Conservation (phyloP, 768 basidiomycete species). For the Boletus coccyginus region DNA sequence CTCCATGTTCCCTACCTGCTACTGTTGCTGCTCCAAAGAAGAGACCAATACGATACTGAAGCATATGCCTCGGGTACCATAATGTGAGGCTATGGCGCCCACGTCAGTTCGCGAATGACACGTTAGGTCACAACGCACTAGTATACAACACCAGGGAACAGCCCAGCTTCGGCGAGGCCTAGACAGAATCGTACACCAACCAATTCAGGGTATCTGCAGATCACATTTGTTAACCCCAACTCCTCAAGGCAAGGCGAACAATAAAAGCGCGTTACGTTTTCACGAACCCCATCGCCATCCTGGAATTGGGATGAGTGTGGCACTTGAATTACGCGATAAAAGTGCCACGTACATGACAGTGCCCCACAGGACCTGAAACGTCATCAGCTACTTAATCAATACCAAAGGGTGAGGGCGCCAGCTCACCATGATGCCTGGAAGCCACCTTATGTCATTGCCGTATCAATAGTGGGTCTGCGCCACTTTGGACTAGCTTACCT, state of each 20-base stretch:
- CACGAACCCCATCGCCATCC: conserved; percentile 66
- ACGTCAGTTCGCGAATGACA: background rate
- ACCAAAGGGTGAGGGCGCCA: background rate
- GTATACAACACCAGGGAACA: conserved; percentile 73
- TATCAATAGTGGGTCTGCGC: background rate
- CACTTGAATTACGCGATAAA: background rate
- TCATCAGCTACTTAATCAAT: background rate
- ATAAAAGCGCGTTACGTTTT: conserved; percentile 43
- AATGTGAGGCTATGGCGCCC: conserved; percentile 46
- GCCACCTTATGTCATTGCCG: conserved; percentile 41
- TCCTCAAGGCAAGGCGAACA: background rate
- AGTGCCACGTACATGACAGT: conserved; percentile 46
- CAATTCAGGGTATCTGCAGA: conserved; percentile 55
- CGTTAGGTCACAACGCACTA: conserved; percentile 44
- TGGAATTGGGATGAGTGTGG: conserved; percentile 17
- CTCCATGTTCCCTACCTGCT: conserved; percentile 36
- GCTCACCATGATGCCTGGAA: conserved; percentile 61
- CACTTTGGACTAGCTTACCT: conserved; percentile 33
- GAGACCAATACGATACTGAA: conserved; percentile 57
- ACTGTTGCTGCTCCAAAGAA: conserved; percentile 67
- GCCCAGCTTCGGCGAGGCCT: conserved; percentile 65
- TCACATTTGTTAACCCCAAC: background rate
- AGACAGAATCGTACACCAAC: conserved; percentile 56
- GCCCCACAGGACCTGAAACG: conserved; percentile 59
- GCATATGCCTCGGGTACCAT: conserved; percentile 65